These are phyloP conservation scores for Aspergillus udagawae DNA, from an alignment of 2,329 filamentous ascomycete genomes.

Conservation along the genomic window DNA sequence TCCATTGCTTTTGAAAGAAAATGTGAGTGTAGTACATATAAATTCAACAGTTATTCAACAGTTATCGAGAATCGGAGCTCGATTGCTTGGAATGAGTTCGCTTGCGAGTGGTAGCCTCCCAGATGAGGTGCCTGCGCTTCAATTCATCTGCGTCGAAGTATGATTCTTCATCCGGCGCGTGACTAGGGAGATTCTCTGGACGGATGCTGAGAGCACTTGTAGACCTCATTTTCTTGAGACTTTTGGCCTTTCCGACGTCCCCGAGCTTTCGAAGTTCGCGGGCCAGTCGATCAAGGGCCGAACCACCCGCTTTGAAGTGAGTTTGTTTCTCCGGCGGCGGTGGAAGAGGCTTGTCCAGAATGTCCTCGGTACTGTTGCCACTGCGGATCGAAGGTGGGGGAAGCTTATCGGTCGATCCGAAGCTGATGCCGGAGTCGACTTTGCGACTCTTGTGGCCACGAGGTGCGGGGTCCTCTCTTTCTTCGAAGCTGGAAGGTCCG, in stretches of 20 bases:
- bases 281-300: slow-evolving; percentile 57
- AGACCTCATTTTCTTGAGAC: slow-evolving; percentile 48
- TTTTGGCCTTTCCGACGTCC: slow-evolving; percentile 22
- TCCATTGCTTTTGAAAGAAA: slow-evolving; percentile 1
- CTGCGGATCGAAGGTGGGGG: slow-evolving; percentile 39
- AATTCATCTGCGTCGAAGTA: slow-evolving; percentile 49
- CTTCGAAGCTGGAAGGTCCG: slow-evolving; percentile 38
- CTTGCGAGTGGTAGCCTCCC: slow-evolving; percentile 43
- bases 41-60: background rate
- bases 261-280: slow-evolving; percentile 52
- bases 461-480: slow-evolving; percentile 22
- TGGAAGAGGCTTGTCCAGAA: slow-evolving; percentile 41
- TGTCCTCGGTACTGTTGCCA: slow-evolving; percentile 26
- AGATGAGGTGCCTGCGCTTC: slow-evolving; percentile 44
- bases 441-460: slow-evolving; percentile 49
- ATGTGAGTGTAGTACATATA: background rate
- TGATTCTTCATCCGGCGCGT: slow-evolving; percentile 33
- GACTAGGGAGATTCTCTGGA: slow-evolving; percentile 27
- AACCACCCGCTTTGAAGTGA: slow-evolving; percentile 35
- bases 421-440: slow-evolving; percentile 62
- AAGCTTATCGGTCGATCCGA: slow-evolving; percentile 39
- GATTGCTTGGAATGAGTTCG: slow-evolving; percentile 23
- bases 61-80: slow-evolving; percentile 14
- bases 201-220: slow-evolving; percentile 49
- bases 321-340: slow-evolving; percentile 27